Evolutionary conservation across 2,329 filamentous ascomycete genomes (phyloP).

Genomic region (Aspergillus quadricinctus): DNA sequence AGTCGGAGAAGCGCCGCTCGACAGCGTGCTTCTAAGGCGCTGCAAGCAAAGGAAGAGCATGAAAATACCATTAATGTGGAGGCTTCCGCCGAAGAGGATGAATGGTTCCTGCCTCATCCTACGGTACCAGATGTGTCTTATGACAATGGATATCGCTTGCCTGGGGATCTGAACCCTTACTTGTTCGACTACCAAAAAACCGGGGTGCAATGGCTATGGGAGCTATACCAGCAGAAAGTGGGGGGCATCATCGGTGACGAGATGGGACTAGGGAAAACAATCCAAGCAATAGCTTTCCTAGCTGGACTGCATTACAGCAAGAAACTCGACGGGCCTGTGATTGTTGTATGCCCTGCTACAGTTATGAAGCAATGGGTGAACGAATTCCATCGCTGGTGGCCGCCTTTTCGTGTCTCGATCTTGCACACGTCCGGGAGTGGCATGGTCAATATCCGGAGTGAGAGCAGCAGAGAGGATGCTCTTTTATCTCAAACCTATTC

Average conservation of each 20-base stretch:
- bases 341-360: constrained; percentile 90
- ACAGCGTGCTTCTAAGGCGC: constrained; percentile 34
- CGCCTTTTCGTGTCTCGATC: constrained; percentile 93
- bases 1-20: constrained; percentile 59
- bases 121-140: constrained; percentile 71
- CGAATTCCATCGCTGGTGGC: constrained; percentile 99
- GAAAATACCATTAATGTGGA: constrained; percentile 41
- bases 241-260: constrained; percentile 96
- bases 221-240: constrained; percentile 82
- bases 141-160: constrained; percentile 71
- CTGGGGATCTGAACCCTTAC: constrained; percentile 87
- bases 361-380: constrained; percentile 97
- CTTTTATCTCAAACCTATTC: constrained; percentile 55
- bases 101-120: constrained; percentile 86
- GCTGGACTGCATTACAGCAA: constrained; percentile 90
- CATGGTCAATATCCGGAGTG: constrained; percentile 73
- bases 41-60: constrained; percentile 33
- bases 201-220: constrained; percentile 92
- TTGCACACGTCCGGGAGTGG: constrained; percentile 93
- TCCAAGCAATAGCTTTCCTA: constrained; percentile 74
- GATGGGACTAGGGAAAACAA: constrained; percentile 98
- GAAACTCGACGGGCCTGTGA: constrained; percentile 75
- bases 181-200: constrained; percentile 97
- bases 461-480: constrained; percentile 59
- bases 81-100: constrained; percentile 33